These are phyloP conservation scores for Elsinoe fawcettii DNA, from an alignment of 2,329 filamentous ascomycete species.

Conservation along the genomic window DNA sequence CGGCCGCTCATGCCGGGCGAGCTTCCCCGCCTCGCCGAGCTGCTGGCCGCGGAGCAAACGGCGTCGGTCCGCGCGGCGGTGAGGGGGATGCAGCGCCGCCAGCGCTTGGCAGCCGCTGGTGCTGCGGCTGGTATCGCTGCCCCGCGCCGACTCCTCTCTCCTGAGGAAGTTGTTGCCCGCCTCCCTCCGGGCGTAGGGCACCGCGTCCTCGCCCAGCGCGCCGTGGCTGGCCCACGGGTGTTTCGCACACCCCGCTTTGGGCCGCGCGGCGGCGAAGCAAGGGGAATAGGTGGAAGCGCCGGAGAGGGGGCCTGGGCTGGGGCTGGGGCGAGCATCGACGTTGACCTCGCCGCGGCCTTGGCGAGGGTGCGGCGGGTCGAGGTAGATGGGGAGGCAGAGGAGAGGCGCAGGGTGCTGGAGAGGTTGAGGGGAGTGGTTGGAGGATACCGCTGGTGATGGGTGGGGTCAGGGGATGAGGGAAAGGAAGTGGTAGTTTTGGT, in stretches of 20 bases:
- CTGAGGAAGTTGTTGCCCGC: neutral
- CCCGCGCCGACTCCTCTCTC: neutral
- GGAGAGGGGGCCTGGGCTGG: neutral
- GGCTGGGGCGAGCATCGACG: neutral
- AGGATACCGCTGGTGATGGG: neutral
- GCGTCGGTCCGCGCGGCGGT: no score
- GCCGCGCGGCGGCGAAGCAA: neutral
- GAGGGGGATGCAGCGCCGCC: no score
- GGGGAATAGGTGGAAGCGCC: neutral
- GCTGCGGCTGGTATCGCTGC: neutral
- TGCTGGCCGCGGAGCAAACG: no score
- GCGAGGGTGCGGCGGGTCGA: neutral
- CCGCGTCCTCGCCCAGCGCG: conserved; percentile 3
- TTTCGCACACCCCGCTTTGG: neutral
- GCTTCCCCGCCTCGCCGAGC: no score
- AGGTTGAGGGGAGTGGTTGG: neutral
- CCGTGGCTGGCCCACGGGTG: neutral
- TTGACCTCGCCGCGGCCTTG: neutral
- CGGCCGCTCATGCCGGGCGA: no score
- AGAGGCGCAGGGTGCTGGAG: neutral
- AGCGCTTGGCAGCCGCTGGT: no score
- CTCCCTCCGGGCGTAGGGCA: neutral
- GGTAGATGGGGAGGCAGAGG: neutral
- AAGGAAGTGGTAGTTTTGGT: neutral
- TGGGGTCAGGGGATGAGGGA: neutral